Conservation (phyloP, 2,329 filamentous ascomycete species). For the Fusarium zealandicum region DNA sequence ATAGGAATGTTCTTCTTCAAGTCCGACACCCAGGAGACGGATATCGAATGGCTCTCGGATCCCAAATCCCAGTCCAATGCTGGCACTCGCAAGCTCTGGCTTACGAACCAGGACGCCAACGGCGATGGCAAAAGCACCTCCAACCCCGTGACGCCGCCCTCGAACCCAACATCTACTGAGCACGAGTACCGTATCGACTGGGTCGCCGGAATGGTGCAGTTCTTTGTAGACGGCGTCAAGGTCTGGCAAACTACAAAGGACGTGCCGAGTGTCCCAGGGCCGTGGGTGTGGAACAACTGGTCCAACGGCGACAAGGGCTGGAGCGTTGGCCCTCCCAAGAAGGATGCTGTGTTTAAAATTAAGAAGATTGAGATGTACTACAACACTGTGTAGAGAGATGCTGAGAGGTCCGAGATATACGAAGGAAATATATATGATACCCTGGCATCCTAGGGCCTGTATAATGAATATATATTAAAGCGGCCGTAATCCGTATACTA, state of each 20-base stretch:
- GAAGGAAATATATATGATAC: too few species aligned
- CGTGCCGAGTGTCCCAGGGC: conserved; percentile 35
- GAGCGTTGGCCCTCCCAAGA: conserved; percentile 41
- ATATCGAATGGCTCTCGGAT: conserved; percentile 47
- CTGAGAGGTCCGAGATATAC: too few species aligned
- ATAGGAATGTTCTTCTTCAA: conserved; percentile 45
- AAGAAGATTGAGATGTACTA: conserved; percentile 45
- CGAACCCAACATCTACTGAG: conserved; percentile 37
- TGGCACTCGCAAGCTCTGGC: conserved; percentile 40
- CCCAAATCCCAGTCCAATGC: conserved; percentile 37
- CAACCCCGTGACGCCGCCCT: conserved; percentile 27
- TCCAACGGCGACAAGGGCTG: conserved; percentile 43
- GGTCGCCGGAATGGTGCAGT: conserved; percentile 36
- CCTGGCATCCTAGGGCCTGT: too few species aligned
- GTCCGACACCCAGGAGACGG: conserved; percentile 40
- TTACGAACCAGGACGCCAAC: conserved; percentile 43
- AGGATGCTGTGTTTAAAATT: conserved; percentile 42
- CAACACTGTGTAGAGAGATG: conserved; percentile 33
- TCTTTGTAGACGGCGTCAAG: conserved; percentile 41
- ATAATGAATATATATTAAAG: too few species aligned
- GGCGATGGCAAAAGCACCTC: conserved; percentile 28
- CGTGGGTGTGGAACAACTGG: conserved; percentile 47
- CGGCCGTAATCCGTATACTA: too few species aligned
- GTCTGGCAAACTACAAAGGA: conserved; percentile 39
- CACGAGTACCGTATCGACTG: conserved; percentile 46